Conservation (phyloP, 345 rosid genomes). For the Brassica cretica region DNA sequence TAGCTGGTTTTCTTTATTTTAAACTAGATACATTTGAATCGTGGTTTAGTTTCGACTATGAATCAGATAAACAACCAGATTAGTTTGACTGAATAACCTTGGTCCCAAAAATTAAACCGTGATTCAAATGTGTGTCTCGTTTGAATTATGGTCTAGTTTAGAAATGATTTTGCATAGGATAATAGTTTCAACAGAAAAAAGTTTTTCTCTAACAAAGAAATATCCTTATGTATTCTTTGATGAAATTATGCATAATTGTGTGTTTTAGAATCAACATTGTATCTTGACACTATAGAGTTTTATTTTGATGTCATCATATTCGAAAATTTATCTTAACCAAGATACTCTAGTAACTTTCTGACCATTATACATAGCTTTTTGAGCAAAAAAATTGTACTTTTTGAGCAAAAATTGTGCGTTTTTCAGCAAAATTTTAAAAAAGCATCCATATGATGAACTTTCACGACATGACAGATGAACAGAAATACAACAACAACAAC, state of each 20-base stretch:
- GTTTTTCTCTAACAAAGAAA: neutral
- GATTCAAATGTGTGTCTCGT: neutral
- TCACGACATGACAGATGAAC: too few species aligned
- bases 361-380: too few species aligned
- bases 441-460: too few species aligned
- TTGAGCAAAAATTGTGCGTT: too few species aligned
- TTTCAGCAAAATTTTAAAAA: too few species aligned
- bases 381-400: too few species aligned
- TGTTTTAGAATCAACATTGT: neutral
- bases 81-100: neutral
- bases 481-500: too few species aligned
- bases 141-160: neutral
- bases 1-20: neutral
- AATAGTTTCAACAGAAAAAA: neutral
- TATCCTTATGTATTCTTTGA: neutral
- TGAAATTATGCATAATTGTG: neutral
- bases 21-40: neutral
- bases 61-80: neutral
- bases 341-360: neutral
- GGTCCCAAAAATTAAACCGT: neutral
- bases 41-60: neutral
- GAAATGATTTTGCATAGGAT: neutral
- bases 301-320: neutral
- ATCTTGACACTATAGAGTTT: neutral
- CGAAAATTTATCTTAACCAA: neutral